Evolutionary conservation across 73 alveolate species (phyloP).

Genomic region (Effrenium voratum): DNA sequence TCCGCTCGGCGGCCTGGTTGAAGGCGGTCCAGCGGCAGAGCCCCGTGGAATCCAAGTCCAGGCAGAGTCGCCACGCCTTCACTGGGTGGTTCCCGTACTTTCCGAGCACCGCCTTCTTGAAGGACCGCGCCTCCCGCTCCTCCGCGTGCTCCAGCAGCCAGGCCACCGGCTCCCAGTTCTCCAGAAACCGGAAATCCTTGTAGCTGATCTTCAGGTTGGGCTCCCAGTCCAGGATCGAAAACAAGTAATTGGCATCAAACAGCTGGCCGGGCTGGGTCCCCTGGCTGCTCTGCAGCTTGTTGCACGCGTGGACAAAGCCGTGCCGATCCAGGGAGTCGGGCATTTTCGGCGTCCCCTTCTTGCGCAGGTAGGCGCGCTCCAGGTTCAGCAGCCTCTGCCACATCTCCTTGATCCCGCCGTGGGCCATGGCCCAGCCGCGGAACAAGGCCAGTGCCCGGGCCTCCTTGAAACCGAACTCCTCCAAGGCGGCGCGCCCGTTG

Average conservation of each 20-base stretch:
- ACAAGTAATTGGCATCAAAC: neutral
- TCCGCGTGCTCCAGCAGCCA: constrained; percentile 47
- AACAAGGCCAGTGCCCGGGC: constrained; percentile 63
- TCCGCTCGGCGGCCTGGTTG: constrained; percentile 82
- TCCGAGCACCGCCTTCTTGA: constrained; percentile 31
- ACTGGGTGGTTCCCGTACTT: constrained; percentile 78
- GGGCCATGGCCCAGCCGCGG: constrained; percentile 16
- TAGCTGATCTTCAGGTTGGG: constrained; percentile 26
- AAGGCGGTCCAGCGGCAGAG: constrained; percentile 58
- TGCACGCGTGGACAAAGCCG: neutral
- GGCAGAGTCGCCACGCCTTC: constrained; percentile 62
- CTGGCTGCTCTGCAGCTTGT: neutral
- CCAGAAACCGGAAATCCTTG: constrained; percentile 54
- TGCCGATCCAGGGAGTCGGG: neutral
- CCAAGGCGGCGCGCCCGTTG: constrained; percentile 72
- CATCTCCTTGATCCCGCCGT: constrained; percentile 27
- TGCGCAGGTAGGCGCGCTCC: constrained; percentile 35
- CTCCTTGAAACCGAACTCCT: constrained; percentile 74
- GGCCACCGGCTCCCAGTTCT: constrained; percentile 67
- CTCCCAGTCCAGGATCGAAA: constrained; percentile 71
- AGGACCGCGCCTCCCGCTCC: neutral
- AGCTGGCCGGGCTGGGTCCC: neutral
- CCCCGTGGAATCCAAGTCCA: constrained; percentile 56
- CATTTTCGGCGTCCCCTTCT: neutral
- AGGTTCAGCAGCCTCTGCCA: constrained; percentile 35